These are phyloP conservation scores for Artemisia annua DNA, from an alignment of 129 eudicot genomes.

Conservation along the genomic window DNA sequence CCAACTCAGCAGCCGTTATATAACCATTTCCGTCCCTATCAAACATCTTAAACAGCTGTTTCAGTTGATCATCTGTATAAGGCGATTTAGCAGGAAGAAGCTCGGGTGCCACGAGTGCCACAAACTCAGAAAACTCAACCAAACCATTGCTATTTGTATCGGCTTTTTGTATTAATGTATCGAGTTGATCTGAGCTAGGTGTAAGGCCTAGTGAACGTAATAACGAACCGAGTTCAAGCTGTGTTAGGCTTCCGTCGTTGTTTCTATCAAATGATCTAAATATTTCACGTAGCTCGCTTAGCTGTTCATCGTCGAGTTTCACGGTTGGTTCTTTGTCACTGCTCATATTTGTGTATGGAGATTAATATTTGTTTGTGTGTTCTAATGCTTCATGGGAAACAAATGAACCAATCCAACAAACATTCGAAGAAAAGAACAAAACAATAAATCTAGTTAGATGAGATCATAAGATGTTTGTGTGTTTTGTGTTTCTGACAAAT, in stretches of 20 bases:
- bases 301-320: constrained; percentile 80
- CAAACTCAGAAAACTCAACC: constrained; percentile 89
- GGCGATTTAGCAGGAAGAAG: constrained; percentile 87
- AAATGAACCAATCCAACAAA: constrained; percentile 14
- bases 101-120: constrained; percentile 84
- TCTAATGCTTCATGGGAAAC: constrained; percentile 17
- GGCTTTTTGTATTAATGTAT: constrained; percentile 76
- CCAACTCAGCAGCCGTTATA: constrained; percentile 89
- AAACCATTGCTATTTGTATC: constrained; percentile 86
- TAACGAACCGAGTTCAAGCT: constrained; percentile 88
- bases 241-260: constrained; percentile 94
- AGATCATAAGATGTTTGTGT: constrained; percentile 9
- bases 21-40: constrained; percentile 89
- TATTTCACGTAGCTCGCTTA: constrained; percentile 76
- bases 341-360: constrained; percentile 33
- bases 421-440: constrained; percentile 2
- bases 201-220: constrained; percentile 76
- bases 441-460: background rate
- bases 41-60: constrained; percentile 79
- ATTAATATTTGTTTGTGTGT: background rate
- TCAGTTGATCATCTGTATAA: constrained; percentile 79
- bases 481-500: constrained; percentile 8
- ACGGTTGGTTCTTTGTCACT: constrained; percentile 27
- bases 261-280: constrained; percentile 91
- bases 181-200: constrained; percentile 92